Percentiles rank a stretch among this genome's conserved stretches.
Evolutionary conservation across 257 asterid species (phyloP).

Genomic region (Solanum phureja): DNA sequence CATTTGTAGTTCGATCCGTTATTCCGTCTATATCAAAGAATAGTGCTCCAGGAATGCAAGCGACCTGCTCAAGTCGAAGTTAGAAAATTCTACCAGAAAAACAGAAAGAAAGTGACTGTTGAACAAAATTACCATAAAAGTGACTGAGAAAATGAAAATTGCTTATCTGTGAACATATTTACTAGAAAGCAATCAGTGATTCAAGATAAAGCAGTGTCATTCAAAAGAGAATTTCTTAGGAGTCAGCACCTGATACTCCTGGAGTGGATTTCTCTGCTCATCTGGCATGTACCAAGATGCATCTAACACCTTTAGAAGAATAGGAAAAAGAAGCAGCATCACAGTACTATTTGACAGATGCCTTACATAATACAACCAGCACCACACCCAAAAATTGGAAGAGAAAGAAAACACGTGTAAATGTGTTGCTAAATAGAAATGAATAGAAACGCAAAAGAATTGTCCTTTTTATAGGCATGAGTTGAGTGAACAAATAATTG

Average conservation of each 20-base stretch:
- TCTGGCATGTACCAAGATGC: constrained; percentile 99
- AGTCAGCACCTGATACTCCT: constrained; percentile 79
- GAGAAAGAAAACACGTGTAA: neutral
- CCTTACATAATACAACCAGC: neutral
- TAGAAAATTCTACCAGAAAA: neutral
- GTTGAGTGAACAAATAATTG: neutral
- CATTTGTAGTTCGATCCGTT: constrained; percentile 67
- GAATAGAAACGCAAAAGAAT: neutral
- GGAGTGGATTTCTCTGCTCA: constrained; percentile 92
- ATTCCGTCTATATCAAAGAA: constrained; percentile 87
- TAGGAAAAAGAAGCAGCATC: neutral
- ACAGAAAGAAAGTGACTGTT: neutral
- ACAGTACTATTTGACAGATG: neutral
- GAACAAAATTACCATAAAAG: neutral
- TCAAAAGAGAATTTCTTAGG: neutral
- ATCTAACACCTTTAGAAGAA: constrained; percentile 61
- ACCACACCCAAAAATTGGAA: neutral
- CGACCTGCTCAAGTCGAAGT: constrained; percentile 42
- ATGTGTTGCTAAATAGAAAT: neutral
- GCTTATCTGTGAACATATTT: neutral
- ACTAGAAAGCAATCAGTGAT: neutral
- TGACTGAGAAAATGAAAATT: neutral
- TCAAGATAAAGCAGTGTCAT: neutral
- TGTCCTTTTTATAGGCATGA: neutral
- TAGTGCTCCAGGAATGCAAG: constrained; percentile 93